These are phyloP conservation scores for Mycosarcoma mackinlayi DNA, from an alignment of 1,284 basidiomycete species.

Conservation along the genomic window DNA sequence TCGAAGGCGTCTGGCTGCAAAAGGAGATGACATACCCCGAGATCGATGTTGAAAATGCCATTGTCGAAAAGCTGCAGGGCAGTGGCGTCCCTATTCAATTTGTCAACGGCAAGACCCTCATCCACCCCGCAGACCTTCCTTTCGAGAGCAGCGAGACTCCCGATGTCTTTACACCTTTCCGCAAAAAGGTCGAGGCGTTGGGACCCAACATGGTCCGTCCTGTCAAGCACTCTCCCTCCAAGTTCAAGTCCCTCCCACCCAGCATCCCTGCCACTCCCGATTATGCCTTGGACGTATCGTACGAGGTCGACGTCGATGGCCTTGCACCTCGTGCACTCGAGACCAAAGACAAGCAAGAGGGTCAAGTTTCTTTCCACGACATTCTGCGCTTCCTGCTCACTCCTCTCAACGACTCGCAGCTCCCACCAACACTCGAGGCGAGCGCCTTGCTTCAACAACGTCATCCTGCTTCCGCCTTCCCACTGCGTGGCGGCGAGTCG, in stretches of 20 bases:
- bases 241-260: slow-evolving; percentile 56
- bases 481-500: slow-evolving; percentile 60
- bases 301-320: slow-evolving; percentile 64
- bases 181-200: slow-evolving; percentile 71
- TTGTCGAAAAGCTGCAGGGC: slow-evolving; percentile 44
- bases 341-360: slow-evolving; percentile 50
- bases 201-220: slow-evolving; percentile 67
- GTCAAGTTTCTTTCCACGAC: slow-evolving; percentile 63
- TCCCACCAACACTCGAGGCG: slow-evolving; percentile 51
- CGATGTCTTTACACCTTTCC: slow-evolving; percentile 72
- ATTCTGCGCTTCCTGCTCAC: slow-evolving; percentile 58
- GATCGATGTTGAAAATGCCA: slow-evolving; percentile 49
- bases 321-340: slow-evolving; percentile 45
- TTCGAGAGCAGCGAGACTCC: slow-evolving; percentile 70
- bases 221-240: slow-evolving; percentile 41
- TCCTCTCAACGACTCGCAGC: slow-evolving; percentile 57
- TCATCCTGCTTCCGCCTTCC: slow-evolving; percentile 62
- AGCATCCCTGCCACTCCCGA: slow-evolving; percentile 49
- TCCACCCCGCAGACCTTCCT: slow-evolving; percentile 70
- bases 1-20: slow-evolving; percentile 64
- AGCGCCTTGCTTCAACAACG: slow-evolving; percentile 56
- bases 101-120: slow-evolving; percentile 60
- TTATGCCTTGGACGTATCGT: slow-evolving; percentile 61
- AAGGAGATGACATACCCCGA: slow-evolving; percentile 62
- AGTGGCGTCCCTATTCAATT: slow-evolving; percentile 51